Percentiles rank a stretch among this genome's conserved stretches.
phyloP scores from a whole-genome alignment of 2,329 filamentous ascomycete species.

The Colletotrichum karsti region DNA sequence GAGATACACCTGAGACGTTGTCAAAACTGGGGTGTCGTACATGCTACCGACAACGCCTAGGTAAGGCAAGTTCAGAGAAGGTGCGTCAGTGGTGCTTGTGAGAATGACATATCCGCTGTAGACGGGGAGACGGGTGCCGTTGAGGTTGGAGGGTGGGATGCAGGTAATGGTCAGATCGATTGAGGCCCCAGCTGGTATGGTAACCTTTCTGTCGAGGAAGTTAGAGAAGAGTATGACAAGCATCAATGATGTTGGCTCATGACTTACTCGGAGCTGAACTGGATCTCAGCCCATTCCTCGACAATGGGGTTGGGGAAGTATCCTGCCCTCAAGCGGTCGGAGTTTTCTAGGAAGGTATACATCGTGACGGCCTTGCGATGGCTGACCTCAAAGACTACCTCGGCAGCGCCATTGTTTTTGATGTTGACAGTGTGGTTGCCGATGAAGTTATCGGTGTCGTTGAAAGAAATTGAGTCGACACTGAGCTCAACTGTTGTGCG shows the following conservation, averaged over 20 bases:
- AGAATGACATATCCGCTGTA: constrained; percentile 52
- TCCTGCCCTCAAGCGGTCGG: constrained; percentile 40
- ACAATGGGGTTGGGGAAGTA: constrained; percentile 56
- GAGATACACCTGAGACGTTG: constrained; percentile 36
- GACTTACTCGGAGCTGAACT: constrained; percentile 42
- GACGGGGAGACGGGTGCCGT: constrained; percentile 45
- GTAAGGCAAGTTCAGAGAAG: constrained; percentile 48
- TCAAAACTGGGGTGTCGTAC: constrained; percentile 42
- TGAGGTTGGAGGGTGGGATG: constrained; percentile 46
- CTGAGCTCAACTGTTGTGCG: constrained; percentile 62
- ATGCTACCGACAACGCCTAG: constrained; percentile 47
- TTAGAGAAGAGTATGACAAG: accelerated
- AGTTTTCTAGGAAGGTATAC: constrained; percentile 55
- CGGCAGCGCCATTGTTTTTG: constrained; percentile 57
- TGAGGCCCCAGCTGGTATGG: constrained; percentile 48
- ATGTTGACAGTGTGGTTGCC: constrained; percentile 60
- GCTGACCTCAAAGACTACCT: constrained; percentile 60
- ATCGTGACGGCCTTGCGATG: constrained; percentile 60
- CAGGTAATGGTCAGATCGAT: constrained; percentile 54
- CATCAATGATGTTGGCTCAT: not conserved
- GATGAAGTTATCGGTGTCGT: constrained; percentile 67
- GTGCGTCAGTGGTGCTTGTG: constrained; percentile 46
- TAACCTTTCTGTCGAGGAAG: constrained; percentile 41
- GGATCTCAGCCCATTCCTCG: constrained; percentile 49
- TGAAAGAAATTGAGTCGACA: constrained; percentile 66